Base-by-base conservation (phyloP, 345 rosid genomes). In the Moricandia arvensis region DNA sequence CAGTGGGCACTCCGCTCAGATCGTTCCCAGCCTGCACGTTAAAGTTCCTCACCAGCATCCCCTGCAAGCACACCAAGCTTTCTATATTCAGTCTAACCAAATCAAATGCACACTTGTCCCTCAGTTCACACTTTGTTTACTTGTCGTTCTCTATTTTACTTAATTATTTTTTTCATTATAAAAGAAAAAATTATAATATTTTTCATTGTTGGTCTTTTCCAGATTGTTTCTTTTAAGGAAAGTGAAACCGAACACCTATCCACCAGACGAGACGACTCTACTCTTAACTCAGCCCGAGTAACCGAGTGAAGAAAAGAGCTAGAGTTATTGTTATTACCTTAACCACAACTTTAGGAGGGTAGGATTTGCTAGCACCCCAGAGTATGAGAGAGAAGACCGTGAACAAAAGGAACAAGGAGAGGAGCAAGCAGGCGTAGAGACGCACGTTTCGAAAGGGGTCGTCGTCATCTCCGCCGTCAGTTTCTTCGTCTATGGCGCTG, bases 21-120 rank as follows among this genome's bases (percentile, higher is more conserved):
- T 95, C 99, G 62, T 61, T 95, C 76, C 99, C 99, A 1, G 99
- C 97, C 68, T 95, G 99, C 21, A 92, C 80, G 79, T 90, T 75
- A 60, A 95, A 82, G 81, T 74, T 81, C 86, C 89, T 88, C 90
- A 95, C 90, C 76, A 92, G 82, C 26, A 92, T 83, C 74, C 83
- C 86, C 99, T 95, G 91, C 75, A 76, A 16, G 38, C 9, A 31
- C 18, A 63, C 59, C 31, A 29, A 29, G 41, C 24, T 77, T 54
- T 59, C 71, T 53, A 34, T 34, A 30, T 53, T 37, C 38, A 10
- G 31, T 6, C 24, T 27, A 5, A 47, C 35, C 45, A 21, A 57
- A 45, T 11, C 38, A 47, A 69, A 29, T 18, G 53, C 60, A 66
- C 51, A 63, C 8, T 41, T 47, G 59, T 30, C 18, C 6, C 31